Base-by-base conservation (phyloP, 163 green algal species). In the Chlorella variabilis region DNA sequence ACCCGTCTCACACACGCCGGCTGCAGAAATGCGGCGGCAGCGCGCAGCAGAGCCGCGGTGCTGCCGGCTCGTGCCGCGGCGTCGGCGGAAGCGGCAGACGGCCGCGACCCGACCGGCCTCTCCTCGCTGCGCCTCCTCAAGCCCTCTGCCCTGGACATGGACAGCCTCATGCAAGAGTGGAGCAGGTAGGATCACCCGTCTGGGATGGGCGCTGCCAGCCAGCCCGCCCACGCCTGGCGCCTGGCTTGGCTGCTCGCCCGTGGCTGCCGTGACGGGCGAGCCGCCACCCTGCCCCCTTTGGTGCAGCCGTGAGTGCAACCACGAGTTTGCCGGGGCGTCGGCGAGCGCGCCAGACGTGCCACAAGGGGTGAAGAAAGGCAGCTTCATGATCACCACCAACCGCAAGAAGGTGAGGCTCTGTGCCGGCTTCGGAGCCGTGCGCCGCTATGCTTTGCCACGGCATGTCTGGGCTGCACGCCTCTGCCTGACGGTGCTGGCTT, bases 291-390 rank as follows among this genome's bases (percentile, higher is more conserved):
- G 5, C 29, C 18, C 33, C 0, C 31, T 17, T 42, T 48, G 9
- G 0, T 33, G 51, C 77, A 83, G 77, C 51, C 77, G 77, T 31
- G 27, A 48, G 15, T 83, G 65, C 77, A 83, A 83, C 66, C 77
- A 83, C 54, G 49, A 58, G 17, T 38, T 71, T 63, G 66, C 77
- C 0, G 77, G 77, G 1, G 66, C 29, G 15, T 83, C 77, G 0
- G 1, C 45, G 5, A 31, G 13, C 4, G 77, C 77, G 2, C 77
- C 77, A 13, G 51, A 59, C 20, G 34, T 83, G 36, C 77, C 77
- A 21, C 45, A 74, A 3, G 51, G 29, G 4, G 66, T 83, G 36
- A 62, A 77, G 38, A 33, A 31, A 2, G 66, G 77, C 15, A 45
- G 51, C 31, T 83, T 71, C 51, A 83, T 83, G 77, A 51, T 83